These are phyloP conservation scores for Rubroshorea leprosula DNA, from an alignment of 345 rosid genomes.

Conservation along the genomic window DNA sequence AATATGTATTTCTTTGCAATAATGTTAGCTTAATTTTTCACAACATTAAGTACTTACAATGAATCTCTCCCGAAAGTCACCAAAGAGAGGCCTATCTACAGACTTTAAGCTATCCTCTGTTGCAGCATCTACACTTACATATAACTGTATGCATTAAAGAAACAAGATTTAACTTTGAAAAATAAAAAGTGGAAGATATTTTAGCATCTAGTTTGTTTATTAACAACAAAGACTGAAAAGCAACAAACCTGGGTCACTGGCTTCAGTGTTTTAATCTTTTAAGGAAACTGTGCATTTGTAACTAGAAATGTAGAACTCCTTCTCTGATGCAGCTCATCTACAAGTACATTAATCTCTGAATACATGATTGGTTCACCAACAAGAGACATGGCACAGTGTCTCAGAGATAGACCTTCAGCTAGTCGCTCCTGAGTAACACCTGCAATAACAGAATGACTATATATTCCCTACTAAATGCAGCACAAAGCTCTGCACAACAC, in stretches of 20 bases:
- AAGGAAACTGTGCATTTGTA: constrained; percentile 97
- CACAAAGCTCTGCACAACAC: neutral
- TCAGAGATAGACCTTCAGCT: constrained; percentile 82
- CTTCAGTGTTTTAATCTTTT: constrained; percentile 69
- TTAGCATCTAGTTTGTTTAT: neutral
- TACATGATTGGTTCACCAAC: constrained; percentile 99
- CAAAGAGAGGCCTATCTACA: constrained; percentile 91
- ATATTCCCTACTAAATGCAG: constrained; percentile 10
- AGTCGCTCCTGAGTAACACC: constrained; percentile 82
- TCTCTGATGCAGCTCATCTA: constrained; percentile 81
- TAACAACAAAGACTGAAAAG: neutral
- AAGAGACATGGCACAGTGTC: constrained; percentile 94
- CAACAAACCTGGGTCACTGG: constrained; percentile 80
- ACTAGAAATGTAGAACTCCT: constrained; percentile 89
- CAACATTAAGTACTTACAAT: constrained; percentile 63
- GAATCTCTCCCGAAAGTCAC: constrained; percentile 96
- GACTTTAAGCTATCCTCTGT: constrained; percentile 95
- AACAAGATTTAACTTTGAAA: neutral
- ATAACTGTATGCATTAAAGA: constrained; percentile 55
- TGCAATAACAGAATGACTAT: constrained; percentile 26
- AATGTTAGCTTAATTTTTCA: no score
- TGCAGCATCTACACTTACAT: constrained; percentile 98
- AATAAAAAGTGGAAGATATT: constrained; percentile 1
- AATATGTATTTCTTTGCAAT: no score
- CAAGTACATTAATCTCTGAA: constrained; percentile 83